Base-by-base conservation (phyloP, 805 yeast genomes). In the Candida alai region DNA sequence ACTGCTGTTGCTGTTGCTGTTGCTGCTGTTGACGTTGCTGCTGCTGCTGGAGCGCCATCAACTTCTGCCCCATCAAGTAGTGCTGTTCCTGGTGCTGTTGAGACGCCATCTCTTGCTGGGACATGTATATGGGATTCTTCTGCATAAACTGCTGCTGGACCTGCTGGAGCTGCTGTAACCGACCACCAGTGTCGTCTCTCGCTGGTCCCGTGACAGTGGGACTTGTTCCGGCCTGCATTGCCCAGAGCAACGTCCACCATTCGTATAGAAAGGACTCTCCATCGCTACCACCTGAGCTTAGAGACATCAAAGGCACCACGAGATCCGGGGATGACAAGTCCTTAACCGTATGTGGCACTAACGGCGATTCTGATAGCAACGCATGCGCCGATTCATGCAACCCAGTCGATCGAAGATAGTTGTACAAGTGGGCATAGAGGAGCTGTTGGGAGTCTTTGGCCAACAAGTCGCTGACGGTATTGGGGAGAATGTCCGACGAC, bases 241-340 rank as follows among this genome's bases (percentile, higher is more conserved):
- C 58, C 72, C 76, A 69, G 10, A 76, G 45, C 7, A 68, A 53
- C 32, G 67, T 63, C 78, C 79, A 76, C 81, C 81, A 76, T 42
- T 76, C 79, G 30, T 70, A 49, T 10, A 76, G 49, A 40, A 73
- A 73, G 0, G 76, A 63, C 14, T 71, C 74, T 4, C 64, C 60
- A 1, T 67, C 56, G 20, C 63, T 55, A 58, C 24, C 23, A 5
- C 18, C 26, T 13, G 33, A 23, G 21, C 64, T 62, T 23, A 68
- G 48, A 68, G 64, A 66, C 37, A 35, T 41, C n/a, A 26, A 26
- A 8, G 28, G 28, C 10, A 26, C 12, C 15, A 26, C 17, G 10
- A 16, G 28, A 5, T 26, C 28, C 12, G 36, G 36, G 2, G 44
- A 35, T 33, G 35, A 28, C 21, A 45, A 24, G 25, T 31, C 33